Conservation (phyloP, 306 rosid species). For the Erythrophleum fordii region DNA sequence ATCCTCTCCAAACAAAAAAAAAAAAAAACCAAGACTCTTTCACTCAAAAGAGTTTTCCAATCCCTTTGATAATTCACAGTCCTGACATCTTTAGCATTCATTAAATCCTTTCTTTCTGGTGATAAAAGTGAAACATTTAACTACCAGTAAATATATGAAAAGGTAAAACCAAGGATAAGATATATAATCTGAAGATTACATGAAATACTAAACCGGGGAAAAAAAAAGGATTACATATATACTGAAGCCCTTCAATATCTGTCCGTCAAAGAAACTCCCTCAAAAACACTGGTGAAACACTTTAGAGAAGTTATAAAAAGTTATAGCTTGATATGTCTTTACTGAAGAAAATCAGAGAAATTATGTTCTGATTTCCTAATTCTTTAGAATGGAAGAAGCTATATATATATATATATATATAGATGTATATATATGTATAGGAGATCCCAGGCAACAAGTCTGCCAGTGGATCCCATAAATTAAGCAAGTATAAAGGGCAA, state of each 20-base stretch:
- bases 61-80: neutral
- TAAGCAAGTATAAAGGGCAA: no score
- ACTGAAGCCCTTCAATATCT: neutral
- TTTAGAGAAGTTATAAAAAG: neutral
- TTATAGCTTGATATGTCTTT: neutral
- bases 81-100: neutral
- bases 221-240: neutral
- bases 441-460: no score
- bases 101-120: neutral
- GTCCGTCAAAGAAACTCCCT: neutral
- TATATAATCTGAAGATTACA: no score
- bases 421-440: no score
- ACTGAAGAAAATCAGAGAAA: no score
- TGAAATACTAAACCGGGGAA: no score
- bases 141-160: no score
- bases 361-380: no score
- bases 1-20: neutral
- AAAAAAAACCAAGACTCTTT: neutral
- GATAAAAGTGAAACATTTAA: neutral
- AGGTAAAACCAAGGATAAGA: no score
- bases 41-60: neutral
- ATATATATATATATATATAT: no score
- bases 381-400: no score
- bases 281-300: neutral
- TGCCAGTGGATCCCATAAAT: no score